Evolutionary conservation across 2,329 filamentous ascomycete species (phyloP).

Genomic region (Cryphonectria nitschkei): DNA sequence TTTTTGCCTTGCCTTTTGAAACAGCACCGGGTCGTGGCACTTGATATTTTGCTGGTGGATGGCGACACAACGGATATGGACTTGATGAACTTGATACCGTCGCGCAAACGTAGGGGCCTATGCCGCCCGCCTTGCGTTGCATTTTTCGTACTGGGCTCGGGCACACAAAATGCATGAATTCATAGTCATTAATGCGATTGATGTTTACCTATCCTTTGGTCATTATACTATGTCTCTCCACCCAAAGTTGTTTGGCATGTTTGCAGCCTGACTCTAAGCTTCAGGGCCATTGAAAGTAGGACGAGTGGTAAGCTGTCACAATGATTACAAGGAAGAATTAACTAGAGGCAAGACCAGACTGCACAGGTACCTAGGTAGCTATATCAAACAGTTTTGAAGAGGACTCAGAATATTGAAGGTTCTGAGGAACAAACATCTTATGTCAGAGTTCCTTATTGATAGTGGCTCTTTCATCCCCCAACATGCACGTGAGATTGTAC

Average conservation of each 20-base stretch:
- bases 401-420: no score
- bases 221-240: background rate
- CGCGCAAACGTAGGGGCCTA: constrained; percentile 15
- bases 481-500: background rate
- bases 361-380: no score
- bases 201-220: background rate
- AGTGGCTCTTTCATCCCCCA: background rate
- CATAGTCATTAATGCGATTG: constrained; percentile 9
- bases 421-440: no score
- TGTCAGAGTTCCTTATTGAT: background rate
- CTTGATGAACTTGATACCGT: constrained; percentile 27
- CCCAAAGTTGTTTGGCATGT: no score
- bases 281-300: background rate
- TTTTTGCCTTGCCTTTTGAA: constrained; percentile 6
- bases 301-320: background rate
- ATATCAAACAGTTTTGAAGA: no score
- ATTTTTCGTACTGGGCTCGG: constrained; percentile 14
- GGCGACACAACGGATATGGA: constrained; percentile 10
- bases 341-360: no score
- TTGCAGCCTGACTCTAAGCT: no score
- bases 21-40: constrained; percentile 10
- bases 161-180: constrained; percentile 14
- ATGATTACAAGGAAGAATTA: background rate
- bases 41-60: constrained; percentile 20
- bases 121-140: constrained; percentile 15